Evolutionary conservation across 2,329 filamentous ascomycete genomes (phyloP).

Genomic region (Ceratocystis ficicola): DNA sequence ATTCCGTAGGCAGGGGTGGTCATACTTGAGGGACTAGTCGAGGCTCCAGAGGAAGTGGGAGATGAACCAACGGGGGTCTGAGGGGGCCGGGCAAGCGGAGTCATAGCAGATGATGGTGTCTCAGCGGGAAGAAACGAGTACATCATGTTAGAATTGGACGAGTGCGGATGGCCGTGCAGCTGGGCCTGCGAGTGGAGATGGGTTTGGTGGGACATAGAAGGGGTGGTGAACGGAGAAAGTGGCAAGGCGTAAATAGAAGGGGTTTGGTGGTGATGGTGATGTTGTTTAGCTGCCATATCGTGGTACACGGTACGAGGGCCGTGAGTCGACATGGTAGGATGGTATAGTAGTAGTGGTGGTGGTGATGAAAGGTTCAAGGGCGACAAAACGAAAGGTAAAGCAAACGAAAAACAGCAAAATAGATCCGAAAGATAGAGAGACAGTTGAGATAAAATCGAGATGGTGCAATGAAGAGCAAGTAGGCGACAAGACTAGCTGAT

Average conservation of each 20-base stretch:
- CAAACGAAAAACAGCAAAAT: not conserved
- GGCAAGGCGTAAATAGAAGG: constrained; percentile 10
- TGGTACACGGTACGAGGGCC: constrained; percentile 12
- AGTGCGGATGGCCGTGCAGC: constrained; percentile 1
- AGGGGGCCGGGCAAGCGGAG: not conserved
- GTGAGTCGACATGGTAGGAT: constrained; percentile 10
- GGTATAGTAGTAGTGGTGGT: too few species aligned
- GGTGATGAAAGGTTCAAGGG: not conserved
- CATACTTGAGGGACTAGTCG: not conserved
- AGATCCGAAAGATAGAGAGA: not conserved
- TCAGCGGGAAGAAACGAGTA: constrained; percentile 18
- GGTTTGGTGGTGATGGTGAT: constrained; percentile 6
- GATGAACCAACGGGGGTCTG: not conserved
- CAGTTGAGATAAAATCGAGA: not conserved
- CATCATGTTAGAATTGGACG: constrained; percentile 17
- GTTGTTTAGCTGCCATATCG: constrained; percentile 15
- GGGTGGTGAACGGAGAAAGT: not conserved
- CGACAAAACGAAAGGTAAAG: not conserved
- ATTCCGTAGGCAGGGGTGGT: not conserved
- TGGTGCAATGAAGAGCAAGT: not conserved
- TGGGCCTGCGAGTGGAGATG: constrained; percentile 9
- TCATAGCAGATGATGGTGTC: constrained; percentile 2
- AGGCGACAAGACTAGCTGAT: constrained; percentile 7
- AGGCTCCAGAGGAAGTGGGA: not conserved
- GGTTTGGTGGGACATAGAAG: not conserved